These are phyloP conservation scores for Russula virescens DNA, from an alignment of 768 basidiomycete genomes.

Conservation along the genomic window DNA sequence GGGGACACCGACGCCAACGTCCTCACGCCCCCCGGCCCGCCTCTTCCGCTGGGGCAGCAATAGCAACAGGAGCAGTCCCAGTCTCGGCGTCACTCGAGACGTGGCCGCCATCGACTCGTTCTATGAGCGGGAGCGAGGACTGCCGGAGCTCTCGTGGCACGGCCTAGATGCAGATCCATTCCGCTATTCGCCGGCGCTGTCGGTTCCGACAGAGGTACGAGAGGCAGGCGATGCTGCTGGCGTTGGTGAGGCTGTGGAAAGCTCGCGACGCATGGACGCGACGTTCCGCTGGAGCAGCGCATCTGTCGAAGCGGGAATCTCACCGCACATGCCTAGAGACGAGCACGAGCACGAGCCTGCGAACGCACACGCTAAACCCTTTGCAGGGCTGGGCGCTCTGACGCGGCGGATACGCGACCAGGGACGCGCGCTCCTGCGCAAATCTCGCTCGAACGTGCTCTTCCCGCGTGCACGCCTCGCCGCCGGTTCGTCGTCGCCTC, in stretches of 20 bases:
- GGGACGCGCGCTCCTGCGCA: slow-evolving; percentile 19
- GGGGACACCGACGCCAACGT: background rate
- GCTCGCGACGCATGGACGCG: slow-evolving; percentile 11
- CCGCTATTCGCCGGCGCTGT: slow-evolving; percentile 15
- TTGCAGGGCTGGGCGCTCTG: background rate
- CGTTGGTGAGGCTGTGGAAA: background rate
- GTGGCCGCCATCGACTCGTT: background rate
- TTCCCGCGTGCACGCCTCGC: slow-evolving; percentile 7
- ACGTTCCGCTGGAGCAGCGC: slow-evolving; percentile 25
- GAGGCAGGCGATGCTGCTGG: background rate
- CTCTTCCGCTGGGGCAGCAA: slow-evolving; percentile 14
- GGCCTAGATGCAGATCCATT: slow-evolving; percentile 21
- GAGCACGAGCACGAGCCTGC: background rate
- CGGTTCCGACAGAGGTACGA: slow-evolving; percentile 7
- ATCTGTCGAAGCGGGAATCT: slow-evolving; percentile 7
- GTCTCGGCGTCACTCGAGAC: background rate
- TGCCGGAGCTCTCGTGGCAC: slow-evolving; percentile 21
- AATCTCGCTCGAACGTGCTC: slow-evolving; percentile 14
- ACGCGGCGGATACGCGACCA: slow-evolving; percentile 16
- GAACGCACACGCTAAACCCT: background rate
- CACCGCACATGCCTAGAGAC: background rate
- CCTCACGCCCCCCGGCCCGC: slow-evolving; percentile 5
- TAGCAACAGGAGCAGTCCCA: no score
- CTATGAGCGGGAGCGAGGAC: no score
- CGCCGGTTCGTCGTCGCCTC: background rate